Evolutionary conservation across 306 rosid genomes (phyloP).

Genomic region (Neltuma alba): DNA sequence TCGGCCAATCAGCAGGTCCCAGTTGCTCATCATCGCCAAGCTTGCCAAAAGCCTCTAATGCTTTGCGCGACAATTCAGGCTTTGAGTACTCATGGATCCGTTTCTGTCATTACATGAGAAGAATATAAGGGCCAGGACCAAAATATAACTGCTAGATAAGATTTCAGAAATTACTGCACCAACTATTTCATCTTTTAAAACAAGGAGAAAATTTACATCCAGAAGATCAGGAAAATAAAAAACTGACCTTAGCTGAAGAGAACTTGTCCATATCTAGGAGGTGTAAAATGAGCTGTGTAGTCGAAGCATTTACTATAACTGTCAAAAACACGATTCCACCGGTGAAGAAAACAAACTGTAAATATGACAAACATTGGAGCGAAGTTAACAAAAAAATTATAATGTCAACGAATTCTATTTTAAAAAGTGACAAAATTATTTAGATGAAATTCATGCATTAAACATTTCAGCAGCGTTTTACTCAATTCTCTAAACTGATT

Average conservation of each 20-base stretch:
- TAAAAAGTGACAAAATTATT: not conserved
- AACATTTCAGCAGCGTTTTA: not conserved
- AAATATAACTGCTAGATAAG: not conserved
- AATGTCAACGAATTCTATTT: slow-evolving; percentile 17
- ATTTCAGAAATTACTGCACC: not conserved
- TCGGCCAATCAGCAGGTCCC: slow-evolving; percentile 90
- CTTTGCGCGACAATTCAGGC: slow-evolving; percentile 83
- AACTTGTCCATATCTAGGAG: slow-evolving; percentile 66
- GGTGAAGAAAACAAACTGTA: slow-evolving; percentile 92
- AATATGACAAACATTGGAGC: slow-evolving; percentile 18
- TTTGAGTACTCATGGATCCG: slow-evolving; percentile 80
- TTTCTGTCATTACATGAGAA: slow-evolving; percentile 52
- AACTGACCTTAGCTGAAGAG: slow-evolving; percentile 77
- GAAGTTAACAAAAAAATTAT: slow-evolving; percentile 24
- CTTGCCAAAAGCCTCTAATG: slow-evolving; percentile 80
- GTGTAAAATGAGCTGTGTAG: slow-evolving; percentile 75
- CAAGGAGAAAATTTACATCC: not conserved
- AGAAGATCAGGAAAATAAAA: slow-evolving; percentile 16
- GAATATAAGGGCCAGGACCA: slow-evolving; percentile 20
- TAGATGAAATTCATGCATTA: slow-evolving; percentile 10
- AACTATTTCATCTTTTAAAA: slow-evolving; percentile 14
- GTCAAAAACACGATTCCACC: slow-evolving; percentile 95
- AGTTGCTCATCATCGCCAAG: slow-evolving; percentile 95
- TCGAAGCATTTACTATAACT: slow-evolving; percentile 86
- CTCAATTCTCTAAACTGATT: not conserved